Evolutionary conservation across 805 yeast genomes (phyloP).

Genomic region (Monosporozyma unispora): DNA sequence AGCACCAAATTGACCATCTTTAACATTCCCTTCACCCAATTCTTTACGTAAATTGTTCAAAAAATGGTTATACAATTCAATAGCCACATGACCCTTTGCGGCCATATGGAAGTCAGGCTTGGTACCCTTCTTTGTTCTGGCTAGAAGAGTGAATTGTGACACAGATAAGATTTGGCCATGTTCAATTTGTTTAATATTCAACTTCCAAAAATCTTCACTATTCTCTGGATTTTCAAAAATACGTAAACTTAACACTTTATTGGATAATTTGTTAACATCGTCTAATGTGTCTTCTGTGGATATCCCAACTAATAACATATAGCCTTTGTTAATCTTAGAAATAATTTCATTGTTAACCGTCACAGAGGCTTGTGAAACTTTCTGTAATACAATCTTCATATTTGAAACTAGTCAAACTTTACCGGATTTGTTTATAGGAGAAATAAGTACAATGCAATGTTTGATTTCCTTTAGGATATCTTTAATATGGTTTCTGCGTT

Average conservation of each 20-base stretch:
- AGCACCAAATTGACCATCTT: constrained; percentile 90
- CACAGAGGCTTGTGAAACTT: constrained; percentile 83
- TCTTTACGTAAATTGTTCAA: constrained; percentile 38
- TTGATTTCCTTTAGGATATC: too few species aligned
- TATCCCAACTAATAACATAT: constrained; percentile 78
- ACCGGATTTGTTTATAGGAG: not conserved
- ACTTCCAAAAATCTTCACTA: constrained; percentile 67
- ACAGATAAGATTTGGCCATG: constrained; percentile 73
- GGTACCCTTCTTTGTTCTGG: constrained; percentile 77
- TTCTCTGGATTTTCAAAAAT: constrained; percentile 62
- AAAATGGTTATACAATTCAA: constrained; percentile 40
- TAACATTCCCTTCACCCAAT: constrained; percentile 57
- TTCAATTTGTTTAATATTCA: constrained; percentile 47
- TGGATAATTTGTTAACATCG: constrained; percentile 62
- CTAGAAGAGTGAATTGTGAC: constrained; percentile 88
- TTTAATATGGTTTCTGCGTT: too few species aligned
- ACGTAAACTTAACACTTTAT: constrained; percentile 55
- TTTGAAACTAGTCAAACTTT: not conserved
- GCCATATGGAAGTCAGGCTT: constrained; percentile 94
- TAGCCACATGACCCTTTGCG: constrained; percentile 61
- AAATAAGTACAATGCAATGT: not conserved
- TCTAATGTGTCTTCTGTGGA: constrained; percentile 65
- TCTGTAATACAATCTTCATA: constrained; percentile 88
- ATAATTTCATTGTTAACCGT: constrained; percentile 64
- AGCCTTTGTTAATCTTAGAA: constrained; percentile 68